Evolutionary conservation across 2,329 filamentous ascomycete genomes (phyloP).

Genomic region (Mycogone perniciosa): DNA sequence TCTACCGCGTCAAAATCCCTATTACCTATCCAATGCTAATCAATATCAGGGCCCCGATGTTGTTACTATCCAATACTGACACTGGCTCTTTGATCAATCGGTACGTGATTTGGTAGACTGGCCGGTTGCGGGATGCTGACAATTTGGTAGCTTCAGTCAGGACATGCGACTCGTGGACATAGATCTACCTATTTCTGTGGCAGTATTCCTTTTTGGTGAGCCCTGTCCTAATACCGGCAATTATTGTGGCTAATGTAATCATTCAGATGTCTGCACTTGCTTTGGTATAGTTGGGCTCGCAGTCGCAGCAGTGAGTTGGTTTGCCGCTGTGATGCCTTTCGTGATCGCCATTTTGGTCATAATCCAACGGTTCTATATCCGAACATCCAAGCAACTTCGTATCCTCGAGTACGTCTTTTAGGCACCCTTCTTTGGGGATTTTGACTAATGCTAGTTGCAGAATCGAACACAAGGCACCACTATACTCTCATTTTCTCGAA

Average conservation of each 20-base stretch:
- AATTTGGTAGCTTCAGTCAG: slow-evolving; percentile 31
- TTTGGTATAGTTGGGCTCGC: slow-evolving; percentile 40
- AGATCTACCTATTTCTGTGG: slow-evolving; percentile 26
- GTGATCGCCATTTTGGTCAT: slow-evolving; percentile 35
- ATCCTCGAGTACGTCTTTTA: slow-evolving; percentile 36
- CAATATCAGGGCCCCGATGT: slow-evolving; percentile 19
- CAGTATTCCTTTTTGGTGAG: slow-evolving; percentile 23
- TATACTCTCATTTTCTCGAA: slow-evolving; percentile 30
- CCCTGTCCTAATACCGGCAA: too few relatives aligned
- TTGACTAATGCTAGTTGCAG: slow-evolving; percentile 7
- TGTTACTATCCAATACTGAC: slow-evolving; percentile 23
- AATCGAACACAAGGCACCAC: slow-evolving; percentile 27
- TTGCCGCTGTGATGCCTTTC: slow-evolving; percentile 39
- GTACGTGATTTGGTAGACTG: slow-evolving; percentile 10
- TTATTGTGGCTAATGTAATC: slow-evolving; percentile 1
- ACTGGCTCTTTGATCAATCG: slow-evolving; percentile 24
- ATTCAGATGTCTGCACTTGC: slow-evolving; percentile 25
- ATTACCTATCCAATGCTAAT: slow-evolving; percentile 1
- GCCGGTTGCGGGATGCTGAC: neutral
- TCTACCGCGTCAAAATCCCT: rapidly evolving
- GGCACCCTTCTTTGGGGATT: neutral
- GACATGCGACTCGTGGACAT: slow-evolving; percentile 36
- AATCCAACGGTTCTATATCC: slow-evolving; percentile 47
- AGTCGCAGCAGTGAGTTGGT: slow-evolving; percentile 37
- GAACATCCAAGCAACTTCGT: slow-evolving; percentile 48